These are phyloP conservation scores for Apophysomyces sp. DNA, from an alignment of 371 early-diverging fungal genomes.

Conservation along the genomic window DNA sequence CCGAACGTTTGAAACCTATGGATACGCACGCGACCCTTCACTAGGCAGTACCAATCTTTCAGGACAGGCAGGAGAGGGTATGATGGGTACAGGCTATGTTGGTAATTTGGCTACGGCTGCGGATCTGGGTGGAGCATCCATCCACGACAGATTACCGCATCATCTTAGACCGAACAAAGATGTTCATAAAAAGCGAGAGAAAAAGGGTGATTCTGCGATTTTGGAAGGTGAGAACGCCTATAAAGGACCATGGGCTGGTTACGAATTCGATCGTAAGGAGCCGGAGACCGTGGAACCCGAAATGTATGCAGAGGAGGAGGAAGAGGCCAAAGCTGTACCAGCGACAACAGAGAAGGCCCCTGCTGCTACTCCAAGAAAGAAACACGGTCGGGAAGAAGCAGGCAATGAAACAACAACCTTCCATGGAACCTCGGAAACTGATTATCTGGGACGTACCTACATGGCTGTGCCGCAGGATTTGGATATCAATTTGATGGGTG, in stretches of 20 bases:
- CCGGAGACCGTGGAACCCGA: constrained; percentile 17
- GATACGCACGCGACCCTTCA: constrained; percentile 87
- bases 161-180: constrained; percentile 50
- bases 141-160: constrained; percentile 55
- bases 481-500: constrained; percentile 72
- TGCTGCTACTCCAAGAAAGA: constrained; percentile 20
- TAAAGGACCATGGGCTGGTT: constrained; percentile 96
- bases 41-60: constrained; percentile 37
- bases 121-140: constrained; percentile 47
- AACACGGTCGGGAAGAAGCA: constrained; percentile 32
- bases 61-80: constrained; percentile 56
- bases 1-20: constrained; percentile 78
- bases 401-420: constrained; percentile 72
- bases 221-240: constrained; percentile 83
- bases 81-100: constrained; percentile 65
- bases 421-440: constrained; percentile 76
- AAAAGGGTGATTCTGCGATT: constrained; percentile 76
- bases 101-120: constrained; percentile 65
- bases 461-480: constrained; percentile 92
- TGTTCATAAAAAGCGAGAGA: constrained; percentile 63
- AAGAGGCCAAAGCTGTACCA: neutral
- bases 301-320: constrained; percentile 8
- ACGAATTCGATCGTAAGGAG: constrained; percentile 76
- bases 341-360: constrained; percentile 3
- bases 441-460: constrained; percentile 93